Conservation (phyloP, 345 rosid species). For the Capsella bursapastoris region DNA sequence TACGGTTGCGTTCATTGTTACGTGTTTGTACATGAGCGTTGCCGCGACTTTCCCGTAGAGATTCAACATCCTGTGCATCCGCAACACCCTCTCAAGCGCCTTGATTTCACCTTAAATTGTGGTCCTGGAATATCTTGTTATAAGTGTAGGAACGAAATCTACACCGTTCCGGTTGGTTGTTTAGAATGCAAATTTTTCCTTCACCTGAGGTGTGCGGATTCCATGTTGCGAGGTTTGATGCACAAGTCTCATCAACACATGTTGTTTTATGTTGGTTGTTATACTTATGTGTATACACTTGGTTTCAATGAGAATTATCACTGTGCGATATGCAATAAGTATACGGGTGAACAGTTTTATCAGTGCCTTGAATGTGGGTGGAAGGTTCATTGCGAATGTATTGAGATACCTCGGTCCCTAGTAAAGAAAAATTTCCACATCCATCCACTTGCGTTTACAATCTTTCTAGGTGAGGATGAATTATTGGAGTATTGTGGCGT, state of each 20-base stretch:
- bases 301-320: too few relatives aligned
- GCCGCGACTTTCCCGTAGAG: constrained; percentile 18
- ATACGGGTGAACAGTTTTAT: not conserved
- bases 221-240: constrained; percentile 7
- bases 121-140: too few relatives aligned
- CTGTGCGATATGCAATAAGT: not conserved
- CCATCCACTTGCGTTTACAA: constrained; percentile 10
- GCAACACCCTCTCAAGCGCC: constrained; percentile 4
- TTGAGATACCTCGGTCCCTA: not conserved
- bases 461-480: not conserved
- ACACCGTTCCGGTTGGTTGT: constrained; percentile 13
- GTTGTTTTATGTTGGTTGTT: constrained; percentile 10
- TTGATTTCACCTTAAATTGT: not conserved
- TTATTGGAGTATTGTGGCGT: constrained; percentile 35
- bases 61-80: constrained; percentile 33
- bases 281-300: too few relatives aligned
- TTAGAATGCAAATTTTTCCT: not conserved
- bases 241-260: constrained; percentile 30
- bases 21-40: constrained; percentile 17
- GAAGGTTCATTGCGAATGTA: constrained; percentile 28
- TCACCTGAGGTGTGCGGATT: constrained; percentile 28
- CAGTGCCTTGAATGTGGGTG: constrained; percentile 26
- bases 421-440: constrained; percentile 4
- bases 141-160: not conserved
- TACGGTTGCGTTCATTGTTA: constrained; percentile 25